Base-by-base conservation (phyloP, 805 yeast genomes). In the Kodamaea neixiangensis region DNA sequence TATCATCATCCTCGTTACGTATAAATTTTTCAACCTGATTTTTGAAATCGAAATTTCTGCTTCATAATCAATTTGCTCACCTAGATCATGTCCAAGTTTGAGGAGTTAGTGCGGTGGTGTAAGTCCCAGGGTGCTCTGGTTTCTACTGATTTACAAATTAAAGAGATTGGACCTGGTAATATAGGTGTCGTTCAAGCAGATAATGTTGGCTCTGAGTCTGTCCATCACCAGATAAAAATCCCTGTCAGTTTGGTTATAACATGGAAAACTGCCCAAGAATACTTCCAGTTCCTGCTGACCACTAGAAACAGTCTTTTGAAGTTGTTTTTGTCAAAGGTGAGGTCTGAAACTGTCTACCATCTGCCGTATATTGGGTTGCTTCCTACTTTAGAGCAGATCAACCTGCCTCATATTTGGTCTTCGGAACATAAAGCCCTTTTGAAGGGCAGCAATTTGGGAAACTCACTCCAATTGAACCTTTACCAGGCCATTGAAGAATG, bases 341-440 rank as follows among this genome's bases (percentile, higher is more conserved):
- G 70, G 35, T 51, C 60, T 5, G 14, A 31, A n/a, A 46, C 55
- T n/a, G 63, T 71, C 3, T 59, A 58, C 47, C 71, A 45, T 59
- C 33, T 49, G 29, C 61, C 67, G 1, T 75, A 75, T 54, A 46
- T 76, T 4, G 47, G 53, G 5, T 46, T 66, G 7, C 66, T 76
- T 29, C 79, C 75, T 1, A 58, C 65, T 4, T 68, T 77, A 9
- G 63, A 60, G 1, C 67, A 71, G 5, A 73, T 81, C 17, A 75
- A 76, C n/a, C 73, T 84, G 9, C 96, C 97, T 1, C 78, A 80
- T 48, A 81, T 80, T 56, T 91, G 92, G 90, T 69, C 69, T 29
- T 61, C 73, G 0, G 69, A 67, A 2, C 88, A 86, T 40, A 72
- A 80, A 48, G 63, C 68, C 4, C 61, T 76, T 31, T 63, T 91